Evolutionary conservation across 2,329 filamentous ascomycete genomes (phyloP), one percentile per base, ranked within the genome.

Genomic region (Venturia effusa): DNA sequence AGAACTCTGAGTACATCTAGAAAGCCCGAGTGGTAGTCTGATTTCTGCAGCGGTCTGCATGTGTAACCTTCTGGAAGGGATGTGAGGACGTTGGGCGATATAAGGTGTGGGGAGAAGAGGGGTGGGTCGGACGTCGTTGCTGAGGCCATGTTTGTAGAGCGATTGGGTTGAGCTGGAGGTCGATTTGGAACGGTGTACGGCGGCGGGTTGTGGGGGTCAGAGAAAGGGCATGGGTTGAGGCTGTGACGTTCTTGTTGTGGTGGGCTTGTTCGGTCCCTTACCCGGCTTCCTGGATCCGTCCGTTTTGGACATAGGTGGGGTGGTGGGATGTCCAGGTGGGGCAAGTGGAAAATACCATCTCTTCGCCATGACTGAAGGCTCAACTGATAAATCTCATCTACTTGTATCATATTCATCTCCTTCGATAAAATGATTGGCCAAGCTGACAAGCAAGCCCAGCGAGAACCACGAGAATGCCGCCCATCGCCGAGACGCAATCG

Each of bases 1-100:
- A 99, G 81, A 43, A 97, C 92, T 57, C 91, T 86, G 67, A 99
- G 81, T 66, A 94, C 93, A 72, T 96, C 91, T 69, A 99, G 86
- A 76, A 96, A 97, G 67, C 92, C 92, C 40, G 82, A 83, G 64
- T 83, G 79, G 77, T 88, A 96, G 78, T 99, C 94, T 70, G 82
- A 83, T 69, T 84, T 84, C 70, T 88, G 85, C 61, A 97, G 82
- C 0, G 93, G 86, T 32, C 94, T 91, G 72, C 96, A 84, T 34
- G 81, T 84, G 81, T 97, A 97, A 70, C 88, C 88, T 69, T 87
- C 79, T 54, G 94, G 93, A 0, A 97, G 86, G 22, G 81, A 82
- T 48, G 86, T 80, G 66, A 85, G 78, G 69, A 97, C 89, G 63
- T 84, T 80, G 24, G 89, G 84, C 30, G 90, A 91, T 75, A 97